Evolutionary conservation across 2,329 filamentous ascomycete genomes (phyloP).

Genomic region (Venturia asperata): DNA sequence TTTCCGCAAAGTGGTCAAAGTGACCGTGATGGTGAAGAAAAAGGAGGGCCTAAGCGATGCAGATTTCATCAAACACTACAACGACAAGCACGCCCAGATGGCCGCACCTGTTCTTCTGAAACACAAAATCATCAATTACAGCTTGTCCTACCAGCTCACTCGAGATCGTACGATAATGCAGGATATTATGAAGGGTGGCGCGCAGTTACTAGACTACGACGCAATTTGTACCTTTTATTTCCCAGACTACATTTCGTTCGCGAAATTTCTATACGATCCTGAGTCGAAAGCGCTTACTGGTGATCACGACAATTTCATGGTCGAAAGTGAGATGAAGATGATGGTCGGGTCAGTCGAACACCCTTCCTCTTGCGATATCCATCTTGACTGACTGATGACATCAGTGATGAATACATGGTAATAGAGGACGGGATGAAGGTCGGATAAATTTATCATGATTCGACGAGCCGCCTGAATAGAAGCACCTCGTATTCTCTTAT

Average conservation of each 20-base stretch:
- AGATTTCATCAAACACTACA: conserved; percentile 42
- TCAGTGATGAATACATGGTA: conserved; percentile 37
- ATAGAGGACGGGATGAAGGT: conserved; percentile 32
- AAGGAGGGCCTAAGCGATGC: conserved; percentile 40
- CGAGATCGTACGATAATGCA: conserved; percentile 39
- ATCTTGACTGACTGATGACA: background rate
- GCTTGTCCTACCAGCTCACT: conserved; percentile 40
- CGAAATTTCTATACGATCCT: conserved; percentile 41
- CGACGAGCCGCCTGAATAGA: too few species aligned
- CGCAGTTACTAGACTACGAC: conserved; percentile 39
- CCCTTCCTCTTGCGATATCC: background rate
- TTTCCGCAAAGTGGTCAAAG: conserved; percentile 43
- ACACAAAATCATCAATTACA: conserved; percentile 40
- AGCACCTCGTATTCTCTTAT: too few species aligned
- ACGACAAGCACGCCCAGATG: conserved; percentile 38
- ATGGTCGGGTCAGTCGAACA: conserved; percentile 31
- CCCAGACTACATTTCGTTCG: conserved; percentile 39
- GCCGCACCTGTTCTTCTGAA: conserved; percentile 39
- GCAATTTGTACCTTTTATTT: conserved; percentile 45
- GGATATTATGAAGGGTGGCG: conserved; percentile 41
- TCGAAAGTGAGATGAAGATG: conserved; percentile 37
- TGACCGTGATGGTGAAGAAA: conserved; percentile 41
- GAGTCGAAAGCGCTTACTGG: conserved; percentile 35
- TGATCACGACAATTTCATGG: conserved; percentile 36
- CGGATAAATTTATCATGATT: conserved; percentile 14